Conservation (phyloP, 495 filamentous ascomycete species). For the Immersiella caudata region DNA sequence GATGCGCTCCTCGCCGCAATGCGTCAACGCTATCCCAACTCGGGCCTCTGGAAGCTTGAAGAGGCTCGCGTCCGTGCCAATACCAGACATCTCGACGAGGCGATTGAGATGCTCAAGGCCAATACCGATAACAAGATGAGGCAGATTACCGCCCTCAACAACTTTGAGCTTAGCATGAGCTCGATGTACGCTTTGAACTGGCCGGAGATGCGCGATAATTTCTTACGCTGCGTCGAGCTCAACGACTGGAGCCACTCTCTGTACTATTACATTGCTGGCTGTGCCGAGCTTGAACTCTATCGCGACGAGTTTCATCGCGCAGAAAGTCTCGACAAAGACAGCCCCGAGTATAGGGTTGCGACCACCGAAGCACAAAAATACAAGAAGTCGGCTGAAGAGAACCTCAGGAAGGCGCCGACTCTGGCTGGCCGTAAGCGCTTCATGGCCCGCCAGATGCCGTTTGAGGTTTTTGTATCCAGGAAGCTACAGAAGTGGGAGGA, state of each 20-base stretch:
- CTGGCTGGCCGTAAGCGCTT: slow-evolving; percentile 84
- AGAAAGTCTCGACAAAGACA: slow-evolving; percentile 56
- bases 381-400: slow-evolving; percentile 67
- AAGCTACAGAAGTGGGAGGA: slow-evolving; percentile 92
- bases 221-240: slow-evolving; percentile 76
- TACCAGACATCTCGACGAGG: slow-evolving; percentile 66
- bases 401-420: slow-evolving; percentile 70
- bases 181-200: slow-evolving; percentile 79
- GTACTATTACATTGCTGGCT: slow-evolving; percentile 87
- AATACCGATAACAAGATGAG: slow-evolving; percentile 73
- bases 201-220: slow-evolving; percentile 68
- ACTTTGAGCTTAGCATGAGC: slow-evolving; percentile 82
- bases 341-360: slow-evolving; percentile 18
- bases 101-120: slow-evolving; percentile 63
- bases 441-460: slow-evolving; percentile 85
- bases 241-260: slow-evolving; percentile 90
- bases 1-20: slow-evolving; percentile 70
- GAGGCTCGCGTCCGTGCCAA: slow-evolving; percentile 79
- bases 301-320: slow-evolving; percentile 59
- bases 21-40: slow-evolving; percentile 77
- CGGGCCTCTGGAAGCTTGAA: slow-evolving; percentile 85
- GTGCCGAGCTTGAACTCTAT: slow-evolving; percentile 77
- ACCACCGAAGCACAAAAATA: slow-evolving; percentile 40
- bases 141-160: slow-evolving; percentile 77
- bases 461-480: slow-evolving; percentile 83